Evolutionary conservation across 2,329 filamentous ascomycete genomes (phyloP).

Genomic region (Diplocarpon mali): DNA sequence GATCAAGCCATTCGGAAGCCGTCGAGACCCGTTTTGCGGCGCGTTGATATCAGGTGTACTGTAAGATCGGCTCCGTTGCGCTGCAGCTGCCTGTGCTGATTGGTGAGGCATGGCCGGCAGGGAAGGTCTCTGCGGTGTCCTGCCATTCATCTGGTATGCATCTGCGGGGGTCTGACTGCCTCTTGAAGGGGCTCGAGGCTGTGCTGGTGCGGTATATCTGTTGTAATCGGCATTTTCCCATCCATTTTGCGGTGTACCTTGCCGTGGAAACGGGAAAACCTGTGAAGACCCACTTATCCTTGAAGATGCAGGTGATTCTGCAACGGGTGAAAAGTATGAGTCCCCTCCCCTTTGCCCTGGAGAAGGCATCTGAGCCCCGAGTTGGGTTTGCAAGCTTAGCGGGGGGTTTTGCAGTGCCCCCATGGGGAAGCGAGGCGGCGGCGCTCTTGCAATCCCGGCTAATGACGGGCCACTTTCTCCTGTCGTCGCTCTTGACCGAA

Average conservation of each 20-base stretch:
- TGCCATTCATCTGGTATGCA: constrained; percentile 48
- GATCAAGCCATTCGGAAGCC: constrained; percentile 39
- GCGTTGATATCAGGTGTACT: constrained; percentile 91
- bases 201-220: constrained; percentile 79
- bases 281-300: constrained; percentile 65
- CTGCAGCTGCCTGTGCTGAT: constrained; percentile 36
- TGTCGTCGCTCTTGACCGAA: constrained; percentile 67
- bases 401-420: constrained; percentile 40
- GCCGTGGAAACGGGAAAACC: constrained; percentile 72
- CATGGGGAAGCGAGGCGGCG: constrained; percentile 59
- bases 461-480: constrained; percentile 54
- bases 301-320: constrained; percentile 67
- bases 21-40: constrained; percentile 47
- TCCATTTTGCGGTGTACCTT: constrained; percentile 53
- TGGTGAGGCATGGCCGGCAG: constrained; percentile 58
- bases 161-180: constrained; percentile 58
- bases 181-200: constrained; percentile 69
- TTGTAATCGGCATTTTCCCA: constrained; percentile 55
- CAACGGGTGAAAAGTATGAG: constrained; percentile 87
- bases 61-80: constrained; percentile 75
- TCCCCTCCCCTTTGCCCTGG: constrained; percentile 34
- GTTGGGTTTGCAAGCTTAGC: constrained; percentile 59
- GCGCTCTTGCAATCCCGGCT: constrained; percentile 44
- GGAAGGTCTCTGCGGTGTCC: constrained; percentile 66
- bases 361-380: constrained; percentile 29